These are phyloP conservation scores for Fusarium hainanense DNA, from an alignment of 2,329 filamentous ascomycete species.

Conservation along the genomic window DNA sequence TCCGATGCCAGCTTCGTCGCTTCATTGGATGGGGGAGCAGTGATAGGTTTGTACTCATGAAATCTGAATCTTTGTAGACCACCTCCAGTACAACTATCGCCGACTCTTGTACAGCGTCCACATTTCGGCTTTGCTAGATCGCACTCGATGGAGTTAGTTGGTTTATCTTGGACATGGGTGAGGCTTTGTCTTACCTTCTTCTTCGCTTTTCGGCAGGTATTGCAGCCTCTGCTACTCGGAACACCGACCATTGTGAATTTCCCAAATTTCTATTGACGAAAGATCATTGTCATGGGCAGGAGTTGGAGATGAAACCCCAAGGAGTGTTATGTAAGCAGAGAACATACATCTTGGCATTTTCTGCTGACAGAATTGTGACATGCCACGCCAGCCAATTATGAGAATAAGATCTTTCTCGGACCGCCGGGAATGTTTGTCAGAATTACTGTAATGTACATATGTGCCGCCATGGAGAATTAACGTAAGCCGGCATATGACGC, in stretches of 20 bases:
- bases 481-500: background rate
- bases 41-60: constrained; percentile 4
- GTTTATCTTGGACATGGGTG: accelerated
- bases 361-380: background rate
- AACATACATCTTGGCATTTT: background rate
- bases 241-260: constrained; percentile 18
- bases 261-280: background rate
- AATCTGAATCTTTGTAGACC: constrained; percentile 20
- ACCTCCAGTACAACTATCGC: background rate
- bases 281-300: background rate
- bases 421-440: background rate
- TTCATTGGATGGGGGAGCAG: background rate
- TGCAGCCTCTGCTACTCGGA: constrained; percentile 18
- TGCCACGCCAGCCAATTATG: background rate
- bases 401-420: background rate
- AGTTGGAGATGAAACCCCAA: background rate
- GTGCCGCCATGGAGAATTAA: background rate
- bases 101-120: constrained; percentile 9
- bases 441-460: background rate
- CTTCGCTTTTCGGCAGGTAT: constrained; percentile 21
- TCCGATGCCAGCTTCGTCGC: background rate
- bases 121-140: constrained; percentile 22
- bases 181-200: constrained; percentile 7
- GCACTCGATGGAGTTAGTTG: background rate
- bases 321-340: background rate